Percentiles rank a stretch among this genome's conserved stretches.
Evolutionary conservation across 1,139 yeast species (phyloP).

Genomic region (Taphrina communis): DNA sequence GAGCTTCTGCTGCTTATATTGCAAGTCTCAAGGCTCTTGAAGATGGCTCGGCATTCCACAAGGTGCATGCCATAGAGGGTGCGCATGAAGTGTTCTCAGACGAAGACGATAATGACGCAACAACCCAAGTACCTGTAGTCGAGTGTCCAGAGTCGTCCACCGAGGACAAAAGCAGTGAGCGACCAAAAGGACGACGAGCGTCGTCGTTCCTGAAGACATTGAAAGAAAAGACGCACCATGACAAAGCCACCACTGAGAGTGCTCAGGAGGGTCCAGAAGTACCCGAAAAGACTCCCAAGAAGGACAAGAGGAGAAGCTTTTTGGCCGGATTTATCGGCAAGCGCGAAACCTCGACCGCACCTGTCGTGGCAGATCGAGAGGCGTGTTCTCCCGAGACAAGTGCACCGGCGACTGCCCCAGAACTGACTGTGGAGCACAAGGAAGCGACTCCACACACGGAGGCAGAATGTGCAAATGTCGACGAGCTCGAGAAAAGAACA

Average conservation of each 20-base stretch:
- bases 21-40: constrained; percentile 18
- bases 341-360: background rate
- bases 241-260: background rate
- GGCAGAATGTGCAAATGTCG: background rate
- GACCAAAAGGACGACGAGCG: background rate
- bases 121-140: background rate
- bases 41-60: constrained; percentile 31
- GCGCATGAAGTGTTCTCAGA: constrained; percentile 28
- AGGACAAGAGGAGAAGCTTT: constrained; percentile 31
- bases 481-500: background rate
- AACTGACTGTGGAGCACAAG: background rate
- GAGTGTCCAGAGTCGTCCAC: constrained; percentile 8
- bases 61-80: background rate
- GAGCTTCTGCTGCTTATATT: constrained; percentile 10
- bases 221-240: constrained; percentile 7
- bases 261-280: background rate
- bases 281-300: constrained; percentile 17
- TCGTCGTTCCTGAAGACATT: constrained; percentile 3
- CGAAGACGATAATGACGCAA: constrained; percentile 13
- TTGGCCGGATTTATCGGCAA: constrained; percentile 2
- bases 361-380: background rate
- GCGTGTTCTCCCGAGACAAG: background rate
- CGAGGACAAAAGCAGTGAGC: constrained; percentile 1
- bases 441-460: background rate
- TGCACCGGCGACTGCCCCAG: background rate